Percentiles rank a stretch among this genome's conserved stretches.
Conservation (phyloP, 2,329 filamentous ascomycete genomes). For the Cercospora canescens region DNA sequence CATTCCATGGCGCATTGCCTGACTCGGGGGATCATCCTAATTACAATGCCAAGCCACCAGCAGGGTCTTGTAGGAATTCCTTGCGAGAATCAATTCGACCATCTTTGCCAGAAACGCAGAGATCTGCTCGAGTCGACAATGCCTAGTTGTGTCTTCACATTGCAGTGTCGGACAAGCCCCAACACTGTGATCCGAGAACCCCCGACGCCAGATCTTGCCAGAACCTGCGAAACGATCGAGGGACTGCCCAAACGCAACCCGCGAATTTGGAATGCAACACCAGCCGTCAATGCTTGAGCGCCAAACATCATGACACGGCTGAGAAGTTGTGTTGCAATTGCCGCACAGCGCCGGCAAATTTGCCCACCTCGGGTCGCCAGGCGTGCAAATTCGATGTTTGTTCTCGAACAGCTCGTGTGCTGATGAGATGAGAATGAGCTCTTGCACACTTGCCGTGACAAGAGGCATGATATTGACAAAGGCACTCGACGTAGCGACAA, state of each 20-base stretch:
- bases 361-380: too few species aligned
- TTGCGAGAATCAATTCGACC: background rate
- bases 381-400: too few species aligned
- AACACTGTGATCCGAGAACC: background rate
- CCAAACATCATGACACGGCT: too few species aligned
- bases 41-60: background rate
- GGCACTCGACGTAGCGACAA: too few species aligned
- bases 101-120: background rate
- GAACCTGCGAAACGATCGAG: background rate
- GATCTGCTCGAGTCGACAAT: background rate
- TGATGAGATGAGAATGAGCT: too few species aligned
- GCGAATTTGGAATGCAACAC: background rate
- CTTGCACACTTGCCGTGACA: too few species aligned
- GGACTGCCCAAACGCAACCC: background rate
- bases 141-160: background rate
- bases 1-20: background rate
- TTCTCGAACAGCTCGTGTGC: too few species aligned
- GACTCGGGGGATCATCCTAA: background rate
- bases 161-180: background rate
- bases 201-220: background rate
- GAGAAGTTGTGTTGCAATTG: too few species aligned
- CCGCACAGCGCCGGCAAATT: too few species aligned
- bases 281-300: too few species aligned
- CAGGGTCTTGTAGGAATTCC: background rate
- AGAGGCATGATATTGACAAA: too few species aligned